Conservation (phyloP, 2,329 filamentous ascomycete genomes). For the Ceratocystis ficicola region DNA sequence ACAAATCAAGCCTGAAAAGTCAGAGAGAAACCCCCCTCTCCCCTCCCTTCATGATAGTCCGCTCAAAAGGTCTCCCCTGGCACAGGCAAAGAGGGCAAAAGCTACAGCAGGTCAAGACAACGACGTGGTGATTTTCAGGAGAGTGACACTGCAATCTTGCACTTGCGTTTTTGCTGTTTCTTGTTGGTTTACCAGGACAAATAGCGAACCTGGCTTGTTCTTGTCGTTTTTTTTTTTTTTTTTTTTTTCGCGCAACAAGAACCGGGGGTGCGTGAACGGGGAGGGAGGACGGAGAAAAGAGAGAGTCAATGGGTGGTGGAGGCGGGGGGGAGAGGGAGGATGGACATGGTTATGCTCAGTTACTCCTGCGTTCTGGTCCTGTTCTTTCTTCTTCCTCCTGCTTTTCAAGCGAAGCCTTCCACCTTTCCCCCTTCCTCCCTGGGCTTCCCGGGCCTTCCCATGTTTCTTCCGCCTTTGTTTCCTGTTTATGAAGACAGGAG, state of each 20-base stretch:
- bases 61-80: background rate
- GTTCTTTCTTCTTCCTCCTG: background rate
- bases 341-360: background rate
- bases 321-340: background rate
- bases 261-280: background rate
- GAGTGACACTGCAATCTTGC: slow-evolving; percentile 6
- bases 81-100: background rate
- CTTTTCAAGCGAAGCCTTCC: background rate
- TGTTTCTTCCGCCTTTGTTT: background rate
- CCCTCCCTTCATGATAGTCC: background rate
- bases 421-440: background rate
- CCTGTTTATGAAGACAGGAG: background rate
- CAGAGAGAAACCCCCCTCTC: background rate
- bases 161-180: background rate
- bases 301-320: background rate
- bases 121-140: slow-evolving; percentile 3
- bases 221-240: no score
- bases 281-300: background rate
- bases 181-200: background rate
- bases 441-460: background rate
- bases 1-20: background rate
- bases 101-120: background rate
- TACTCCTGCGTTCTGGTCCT: background rate
- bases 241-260: no score
- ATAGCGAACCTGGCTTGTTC: background rate